phyloP scores from a whole-genome alignment of 495 filamentous ascomycete genomes.

The Penicillium canescens region DNA sequence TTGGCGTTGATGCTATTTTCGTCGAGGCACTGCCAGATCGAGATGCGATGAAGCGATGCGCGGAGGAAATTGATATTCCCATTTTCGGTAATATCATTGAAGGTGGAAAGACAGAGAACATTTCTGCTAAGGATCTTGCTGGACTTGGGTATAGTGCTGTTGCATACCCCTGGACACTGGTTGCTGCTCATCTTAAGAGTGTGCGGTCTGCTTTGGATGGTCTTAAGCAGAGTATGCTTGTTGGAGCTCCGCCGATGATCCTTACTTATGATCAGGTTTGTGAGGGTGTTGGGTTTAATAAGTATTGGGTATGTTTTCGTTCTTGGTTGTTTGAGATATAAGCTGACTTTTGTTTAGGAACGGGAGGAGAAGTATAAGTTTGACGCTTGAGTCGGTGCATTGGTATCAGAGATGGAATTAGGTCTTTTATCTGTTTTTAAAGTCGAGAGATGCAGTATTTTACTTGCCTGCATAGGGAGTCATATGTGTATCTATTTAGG shows the following conservation, averaged over 20 bases:
- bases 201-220: conserved; percentile 38
- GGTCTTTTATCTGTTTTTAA: too few species aligned
- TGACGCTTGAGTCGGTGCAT: not conserved
- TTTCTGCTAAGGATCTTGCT: conserved; percentile 39
- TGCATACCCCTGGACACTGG: conserved; percentile 44
- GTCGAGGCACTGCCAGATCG: conserved; percentile 44
- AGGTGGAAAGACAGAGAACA: conserved; percentile 42
- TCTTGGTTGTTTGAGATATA: not conserved
- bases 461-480: too few species aligned
- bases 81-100: conserved; percentile 48
- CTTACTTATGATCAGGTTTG: conserved; percentile 37
- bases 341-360: conserved; percentile 14
- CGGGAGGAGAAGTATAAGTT: conserved; percentile 24
- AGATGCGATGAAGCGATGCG: conserved; percentile 36
- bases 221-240: conserved; percentile 33
- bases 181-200: conserved; percentile 40
- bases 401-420: too few species aligned
- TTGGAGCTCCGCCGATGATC: conserved; percentile 33
- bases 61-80: conserved; percentile 33
- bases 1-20: conserved; percentile 41
- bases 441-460: too few species aligned
- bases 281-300: conserved; percentile 41
- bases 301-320: conserved; percentile 38
- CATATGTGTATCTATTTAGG: too few species aligned
- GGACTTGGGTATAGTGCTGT: conserved; percentile 38